Conservation (phyloP, 805 yeast genomes). For the Wickerhamomyces bisporus region DNA sequence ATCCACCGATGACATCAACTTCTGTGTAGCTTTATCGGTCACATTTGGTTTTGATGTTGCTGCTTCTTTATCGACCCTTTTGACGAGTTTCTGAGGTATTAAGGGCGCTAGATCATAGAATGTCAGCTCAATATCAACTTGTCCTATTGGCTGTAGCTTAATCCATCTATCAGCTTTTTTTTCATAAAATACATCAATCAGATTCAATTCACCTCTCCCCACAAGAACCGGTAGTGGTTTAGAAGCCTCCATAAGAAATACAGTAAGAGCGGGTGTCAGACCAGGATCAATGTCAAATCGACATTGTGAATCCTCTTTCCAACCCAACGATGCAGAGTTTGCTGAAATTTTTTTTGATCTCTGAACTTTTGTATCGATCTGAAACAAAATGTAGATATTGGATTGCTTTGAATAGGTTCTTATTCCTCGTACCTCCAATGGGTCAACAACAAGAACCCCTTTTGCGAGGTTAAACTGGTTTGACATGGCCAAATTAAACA, state of each 20-base stretch:
- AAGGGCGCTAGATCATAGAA: constrained; percentile 21
- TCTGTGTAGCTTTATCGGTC: constrained; percentile 3
- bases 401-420: neutral
- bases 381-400: constrained; percentile 18
- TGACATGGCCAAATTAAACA: too few relatives aligned
- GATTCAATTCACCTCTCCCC: constrained; percentile 12
- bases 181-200: constrained; percentile 13
- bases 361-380: constrained; percentile 14
- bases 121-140: constrained; percentile 19
- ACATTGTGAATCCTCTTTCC: constrained; percentile 22
- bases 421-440: constrained; percentile 17
- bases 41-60: too few relatives aligned
- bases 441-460: constrained; percentile 22
- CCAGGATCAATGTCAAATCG: constrained; percentile 19
- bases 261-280: constrained; percentile 7
- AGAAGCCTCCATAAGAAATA: constrained; percentile 16
- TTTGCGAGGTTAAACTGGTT: constrained; percentile 11
- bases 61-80: neutral
- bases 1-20: constrained; percentile 18
- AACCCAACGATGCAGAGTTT: constrained; percentile 1
- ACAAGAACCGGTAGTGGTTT: constrained; percentile 11
- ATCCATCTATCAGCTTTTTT: constrained; percentile 13
- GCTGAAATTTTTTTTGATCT: constrained; percentile 9
- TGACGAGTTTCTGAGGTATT: constrained; percentile 12
- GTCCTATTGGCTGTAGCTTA: constrained; percentile 10